Evolutionary conservation across 1,139 yeast genomes (phyloP), one percentile per base, ranked within the genome.

Genomic region (Nakaseomyces delphensis): DNA sequence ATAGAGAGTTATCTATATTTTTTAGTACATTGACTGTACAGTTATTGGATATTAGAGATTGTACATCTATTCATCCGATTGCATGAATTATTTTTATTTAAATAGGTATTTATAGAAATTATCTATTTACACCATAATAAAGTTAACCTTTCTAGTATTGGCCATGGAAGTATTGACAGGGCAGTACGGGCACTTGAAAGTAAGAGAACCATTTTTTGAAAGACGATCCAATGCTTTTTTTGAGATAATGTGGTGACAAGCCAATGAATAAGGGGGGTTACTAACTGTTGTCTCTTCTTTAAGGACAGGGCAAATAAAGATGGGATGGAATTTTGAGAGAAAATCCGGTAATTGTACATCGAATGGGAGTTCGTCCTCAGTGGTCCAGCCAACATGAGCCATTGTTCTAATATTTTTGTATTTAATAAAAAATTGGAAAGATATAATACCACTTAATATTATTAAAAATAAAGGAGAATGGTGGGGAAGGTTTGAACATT

Each of bases 231-330:
- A 56, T 43, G 80, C 74, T 41, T 71, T 70, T 50, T 67, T 67
- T 0, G 82, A 74, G 6, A 79, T 64, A 11, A 79, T 64, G 59
- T 79, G 86, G 36, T 78, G 77, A 54, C 86, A 80, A 0, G 82
- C 80, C 29, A 79, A 62, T 44, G 77, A 70, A 67, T 70, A 70
- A 1, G 85, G 81, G 2, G 83, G 82, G 51, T 79, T 79, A 10
- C 57, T 64, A 10, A 57, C 60, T 0, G 82, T 77, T 1, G 84
- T 73, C 55, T 89, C 96, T 53, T 86, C 95, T 60, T 85, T 83
- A 6, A 91, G 75, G 1, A 87, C 89, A 0, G 96, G 96, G 60
- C 96, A 87, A 3, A 86, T 87, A 61, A 86, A 87, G 3, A 87
- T 79, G 0, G 95, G 85, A 62, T 87, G 96, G 63, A 78, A 83